Evolutionary conservation across 192 early-diverging fungal genomes (phyloP).

Genomic region (Entrophospora sp.): DNA sequence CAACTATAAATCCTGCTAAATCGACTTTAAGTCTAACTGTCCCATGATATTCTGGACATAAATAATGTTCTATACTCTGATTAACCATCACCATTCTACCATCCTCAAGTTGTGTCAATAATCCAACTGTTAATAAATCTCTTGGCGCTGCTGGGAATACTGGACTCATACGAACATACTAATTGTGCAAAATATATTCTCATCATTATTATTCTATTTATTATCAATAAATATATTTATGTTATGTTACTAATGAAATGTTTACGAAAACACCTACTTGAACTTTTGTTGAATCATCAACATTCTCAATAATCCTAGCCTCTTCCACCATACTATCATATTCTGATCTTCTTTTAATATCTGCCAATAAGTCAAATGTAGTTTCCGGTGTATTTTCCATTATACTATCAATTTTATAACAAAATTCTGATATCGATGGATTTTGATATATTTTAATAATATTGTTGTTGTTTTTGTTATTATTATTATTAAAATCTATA

Average conservation of each 20-base stretch:
- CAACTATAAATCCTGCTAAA: slow-evolving; percentile 27
- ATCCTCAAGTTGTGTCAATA: slow-evolving; percentile 22
- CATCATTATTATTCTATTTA: too few species aligned
- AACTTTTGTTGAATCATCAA: slow-evolving; percentile 16
- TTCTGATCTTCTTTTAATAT: slow-evolving; percentile 20
- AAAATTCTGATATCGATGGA: slow-evolving; percentile 24
- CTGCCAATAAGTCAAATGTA: slow-evolving; percentile 26
- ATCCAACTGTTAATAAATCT: slow-evolving; percentile 26
- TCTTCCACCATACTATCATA: slow-evolving; percentile 30
- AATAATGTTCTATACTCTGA: slow-evolving; percentile 23
- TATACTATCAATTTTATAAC: slow-evolving; percentile 27
- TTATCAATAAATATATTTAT: too few species aligned
- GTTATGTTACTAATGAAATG: background rate
- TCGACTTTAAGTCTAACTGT: slow-evolving; percentile 29
- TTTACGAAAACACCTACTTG: slow-evolving; percentile 7
- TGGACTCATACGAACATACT: slow-evolving; percentile 26
- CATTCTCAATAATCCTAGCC: slow-evolving; percentile 18
- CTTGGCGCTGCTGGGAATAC: slow-evolving; percentile 27
- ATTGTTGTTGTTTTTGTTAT: slow-evolving; percentile 17
- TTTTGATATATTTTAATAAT: slow-evolving; percentile 27
- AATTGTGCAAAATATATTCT: too few species aligned
- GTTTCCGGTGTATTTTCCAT: slow-evolving; percentile 25
- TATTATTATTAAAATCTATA: too few species aligned
- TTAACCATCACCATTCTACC: slow-evolving; percentile 22
- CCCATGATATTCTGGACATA: slow-evolving; percentile 22